Evolutionary conservation across 192 early-diverging fungal species (phyloP).

Genomic region (Glomus cerebriforme): DNA sequence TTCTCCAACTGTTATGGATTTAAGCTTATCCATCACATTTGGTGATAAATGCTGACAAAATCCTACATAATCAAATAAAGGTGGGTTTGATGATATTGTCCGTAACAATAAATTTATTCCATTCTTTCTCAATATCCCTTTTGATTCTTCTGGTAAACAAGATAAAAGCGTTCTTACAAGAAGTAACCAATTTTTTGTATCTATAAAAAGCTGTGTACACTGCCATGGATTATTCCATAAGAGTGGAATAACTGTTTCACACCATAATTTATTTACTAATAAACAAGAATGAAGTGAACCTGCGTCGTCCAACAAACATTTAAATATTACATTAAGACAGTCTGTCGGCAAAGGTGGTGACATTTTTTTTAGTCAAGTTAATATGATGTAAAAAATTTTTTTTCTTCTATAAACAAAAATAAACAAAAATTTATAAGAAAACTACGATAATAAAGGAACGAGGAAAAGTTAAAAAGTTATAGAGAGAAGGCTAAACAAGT

Average conservation of each 20-base stretch:
- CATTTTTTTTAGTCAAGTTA: not conserved
- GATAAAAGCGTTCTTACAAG: slow-evolving; percentile 9
- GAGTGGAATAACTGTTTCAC: not conserved
- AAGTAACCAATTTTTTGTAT: not conserved
- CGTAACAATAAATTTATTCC: slow-evolving; percentile 3
- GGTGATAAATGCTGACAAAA: slow-evolving; percentile 18
- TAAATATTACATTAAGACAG: slow-evolving; percentile 26
- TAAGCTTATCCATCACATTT: not conserved
- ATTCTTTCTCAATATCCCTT: slow-evolving; percentile 7
- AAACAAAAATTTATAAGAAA: no score
- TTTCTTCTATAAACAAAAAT: no score
- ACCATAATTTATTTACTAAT: slow-evolving; percentile 25
- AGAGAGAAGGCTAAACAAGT: not conserved
- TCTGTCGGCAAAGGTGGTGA: not conserved
- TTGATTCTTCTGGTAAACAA: slow-evolving; percentile 11
- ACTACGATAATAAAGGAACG: no score
- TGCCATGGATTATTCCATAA: slow-evolving; percentile 25
- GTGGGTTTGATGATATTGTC: not conserved
- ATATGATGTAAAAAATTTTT: no score
- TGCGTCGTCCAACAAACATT: not conserved
- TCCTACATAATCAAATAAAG: slow-evolving; percentile 11
- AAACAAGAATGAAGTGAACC: slow-evolving; percentile 10
- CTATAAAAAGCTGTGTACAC: not conserved
- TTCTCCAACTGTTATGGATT: not conserved
- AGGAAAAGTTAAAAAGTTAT: not conserved